phyloP scores from a whole-genome alignment of 805 yeast genomes.

The Yamadazyma ubonensis region DNA sequence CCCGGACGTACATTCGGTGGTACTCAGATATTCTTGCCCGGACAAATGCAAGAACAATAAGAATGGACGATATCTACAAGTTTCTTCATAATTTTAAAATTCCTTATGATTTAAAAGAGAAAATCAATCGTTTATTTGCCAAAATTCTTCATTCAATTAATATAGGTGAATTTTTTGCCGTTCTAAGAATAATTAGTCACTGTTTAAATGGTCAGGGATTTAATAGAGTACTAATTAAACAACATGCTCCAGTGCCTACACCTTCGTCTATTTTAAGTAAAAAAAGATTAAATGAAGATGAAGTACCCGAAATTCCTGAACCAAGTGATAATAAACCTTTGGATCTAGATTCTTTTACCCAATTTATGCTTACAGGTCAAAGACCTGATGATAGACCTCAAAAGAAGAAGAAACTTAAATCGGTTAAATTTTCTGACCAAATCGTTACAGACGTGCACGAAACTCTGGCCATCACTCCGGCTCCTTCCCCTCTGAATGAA shows the following conservation, averaged over 20 bases:
- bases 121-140: slow-evolving; percentile 52
- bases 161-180: slow-evolving; percentile 88
- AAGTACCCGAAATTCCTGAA: slow-evolving; percentile 5
- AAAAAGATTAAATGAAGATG: slow-evolving; percentile 48
- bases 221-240: slow-evolving; percentile 49
- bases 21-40: slow-evolving; percentile 79
- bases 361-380: slow-evolving; percentile 78
- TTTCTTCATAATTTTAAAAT: slow-evolving; percentile 79
- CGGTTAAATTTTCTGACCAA: slow-evolving; percentile 73
- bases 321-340: slow-evolving; percentile 37
- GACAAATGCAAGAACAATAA: slow-evolving; percentile 63
- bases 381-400: slow-evolving; percentile 49
- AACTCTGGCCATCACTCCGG: slow-evolving; percentile 20
- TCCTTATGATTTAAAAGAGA: slow-evolving; percentile 46
- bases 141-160: slow-evolving; percentile 59
- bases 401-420: slow-evolving; percentile 45
- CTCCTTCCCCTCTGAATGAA: slow-evolving; percentile 20
- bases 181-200: slow-evolving; percentile 77
- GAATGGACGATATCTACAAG: slow-evolving; percentile 71
- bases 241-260: slow-evolving; percentile 65
- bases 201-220: slow-evolving; percentile 56
- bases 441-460: slow-evolving; percentile 48
- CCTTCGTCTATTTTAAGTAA: slow-evolving; percentile 77
- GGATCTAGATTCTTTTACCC: slow-evolving; percentile 84
- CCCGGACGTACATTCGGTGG: slow-evolving; percentile 88